phyloP scores from a whole-genome alignment of 164 flowering plant species.

The Piper betle region DNA sequence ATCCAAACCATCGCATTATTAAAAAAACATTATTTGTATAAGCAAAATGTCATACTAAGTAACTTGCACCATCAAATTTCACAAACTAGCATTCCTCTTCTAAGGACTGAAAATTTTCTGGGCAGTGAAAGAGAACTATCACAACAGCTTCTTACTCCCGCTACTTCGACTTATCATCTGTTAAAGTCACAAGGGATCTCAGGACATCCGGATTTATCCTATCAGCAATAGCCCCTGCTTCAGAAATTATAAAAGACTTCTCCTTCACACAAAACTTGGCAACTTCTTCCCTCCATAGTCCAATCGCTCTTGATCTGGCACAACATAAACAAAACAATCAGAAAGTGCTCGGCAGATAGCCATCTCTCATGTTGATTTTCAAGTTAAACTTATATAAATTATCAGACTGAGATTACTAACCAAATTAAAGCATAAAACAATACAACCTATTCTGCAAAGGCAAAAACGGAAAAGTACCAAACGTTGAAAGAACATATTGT shows the following conservation, averaged over 20 bases:
- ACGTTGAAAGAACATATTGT: neutral
- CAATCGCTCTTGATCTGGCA: constrained; percentile 60
- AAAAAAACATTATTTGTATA: too few species aligned
- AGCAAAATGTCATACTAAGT: too few species aligned
- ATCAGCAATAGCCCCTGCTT: constrained; percentile 69
- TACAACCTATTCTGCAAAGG: neutral
- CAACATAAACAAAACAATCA: neutral
- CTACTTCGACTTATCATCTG: constrained; percentile 53
- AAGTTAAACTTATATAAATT: neutral
- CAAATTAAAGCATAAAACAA: neutral
- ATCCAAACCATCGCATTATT: too few species aligned
- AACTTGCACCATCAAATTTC: too few species aligned
- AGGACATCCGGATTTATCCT: constrained; percentile 61
- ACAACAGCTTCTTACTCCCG: neutral
- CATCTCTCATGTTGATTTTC: neutral
- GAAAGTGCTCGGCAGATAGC: neutral
- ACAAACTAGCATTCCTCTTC: too few species aligned
- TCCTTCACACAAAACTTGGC: constrained; percentile 74
- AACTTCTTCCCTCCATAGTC: constrained; percentile 60
- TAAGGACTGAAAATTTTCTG: too few species aligned
- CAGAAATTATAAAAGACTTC: constrained; percentile 49
- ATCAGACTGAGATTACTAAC: neutral
- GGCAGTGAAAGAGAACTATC: neutral
- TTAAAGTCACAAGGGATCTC: constrained; percentile 52
- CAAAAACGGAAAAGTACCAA: neutral